Evolutionary conservation across 768 basidiomycete species (phyloP), one percentile per base, ranked within the genome.

Genomic region (Kwoniella heveanensis): DNA sequence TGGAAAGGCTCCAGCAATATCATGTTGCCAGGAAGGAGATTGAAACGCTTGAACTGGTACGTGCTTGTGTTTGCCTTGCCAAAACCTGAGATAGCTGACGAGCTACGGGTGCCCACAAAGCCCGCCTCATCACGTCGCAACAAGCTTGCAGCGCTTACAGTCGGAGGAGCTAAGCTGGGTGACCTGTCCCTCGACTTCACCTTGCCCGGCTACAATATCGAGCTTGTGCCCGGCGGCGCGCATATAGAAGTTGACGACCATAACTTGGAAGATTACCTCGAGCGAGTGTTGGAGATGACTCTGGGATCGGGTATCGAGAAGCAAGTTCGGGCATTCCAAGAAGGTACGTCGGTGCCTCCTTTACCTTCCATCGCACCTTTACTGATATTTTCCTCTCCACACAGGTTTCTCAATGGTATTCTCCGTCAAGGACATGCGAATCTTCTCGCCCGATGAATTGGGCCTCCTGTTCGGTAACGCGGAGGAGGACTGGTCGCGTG

Each of bases 171-270:
- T 37, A 86, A 84, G 22, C 83, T 98, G 19, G 89, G 91, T 66
- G 94, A 98, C 74, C 85, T 99, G 32, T 87, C 90, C 0, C 85
- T 99, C 21, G 96, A 99, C 81, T 99, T 98, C 80, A 97, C 95
- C 8, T 84, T 98, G 19, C 96, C 96, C 9, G 96, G 96, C 15
- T 93, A 95, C 76, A 88, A 93, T 74, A 90, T 98, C 61, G 92
- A 96, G 79, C 84, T 98, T 27, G 86, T 86, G 77, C 92, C 91
- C 76, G 87, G 88, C 36, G 96, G 96, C 27, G 84, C 85, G 52
- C 86, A 91, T 62, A 86, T 89, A 52, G 78, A 85, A 13, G 93
- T 99, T n/a, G 90, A 90, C 12, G 85, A 88, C 15, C 85, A 87
- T 39, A 99, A 98, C 73, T 87, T 93, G 24, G 86, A 90, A 54